Evolutionary conservation across 495 filamentous ascomycete species (phyloP), one percentile per base, ranked within the genome.

Genomic region (Penicillium salamii): DNA sequence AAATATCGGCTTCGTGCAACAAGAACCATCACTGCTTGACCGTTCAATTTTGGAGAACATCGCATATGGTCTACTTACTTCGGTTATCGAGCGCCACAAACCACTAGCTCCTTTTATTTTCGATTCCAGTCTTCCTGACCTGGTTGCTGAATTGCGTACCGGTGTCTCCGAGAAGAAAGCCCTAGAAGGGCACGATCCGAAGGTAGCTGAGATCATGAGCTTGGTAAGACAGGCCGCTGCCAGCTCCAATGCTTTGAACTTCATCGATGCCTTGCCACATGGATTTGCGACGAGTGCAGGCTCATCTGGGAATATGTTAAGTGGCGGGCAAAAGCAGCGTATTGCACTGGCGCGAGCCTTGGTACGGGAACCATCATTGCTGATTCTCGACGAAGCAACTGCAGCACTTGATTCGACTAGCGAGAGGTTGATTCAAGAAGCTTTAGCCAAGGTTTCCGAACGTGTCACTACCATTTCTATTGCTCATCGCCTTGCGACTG

Each of bases 361-460:
- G 19, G 78, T 92, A 26, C 86, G 86, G 49, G 74, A 86, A 39
- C 88, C 90, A 0, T 78, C 78, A 20, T 80, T 93, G 49, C 64
- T 95, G 3, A 82, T 93, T 26, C 72, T 95, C 1, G 88, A 92
- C 57, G 89, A 95, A 61, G 88, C 89, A 6, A 91, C 88, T 1
- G 80, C 58, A 3, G 68, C 68, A 20, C 24, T 81, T n/a, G 77
- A 81, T 58, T 78, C 78, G 0, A 67, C 68, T 7, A 78, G 69
- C 35, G 78, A 81, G 51, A 66, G 53, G 12, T 59, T 70, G 24
- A 78, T 80, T 34, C 77, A 78, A 51, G 55, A 52, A 3, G 74
- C 77, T 7, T 57, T 80, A 38, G 61, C 68, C 11, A 67, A 67
- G 24, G 63, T 73, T 1, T 63, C 71, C 14, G 52, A 51, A 9